phyloP scores from a whole-genome alignment of 148 eudicot species.

The Fagopyrum esculentum region DNA sequence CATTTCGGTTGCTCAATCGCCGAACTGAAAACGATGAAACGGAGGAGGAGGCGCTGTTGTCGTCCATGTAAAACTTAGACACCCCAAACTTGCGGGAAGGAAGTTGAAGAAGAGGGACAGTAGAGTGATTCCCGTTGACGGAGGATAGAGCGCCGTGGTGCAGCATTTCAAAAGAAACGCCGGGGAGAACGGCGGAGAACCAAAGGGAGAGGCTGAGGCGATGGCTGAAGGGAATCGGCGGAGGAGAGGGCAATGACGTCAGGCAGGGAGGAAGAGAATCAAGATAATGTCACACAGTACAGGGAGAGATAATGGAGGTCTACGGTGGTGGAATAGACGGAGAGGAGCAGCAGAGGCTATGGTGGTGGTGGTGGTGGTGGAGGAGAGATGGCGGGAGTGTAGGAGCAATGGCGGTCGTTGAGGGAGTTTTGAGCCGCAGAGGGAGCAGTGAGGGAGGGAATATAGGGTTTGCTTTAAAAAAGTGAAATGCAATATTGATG shows the following conservation, averaged over 20 bases:
- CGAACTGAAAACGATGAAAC: background rate
- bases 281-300: background rate
- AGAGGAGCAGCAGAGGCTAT: background rate
- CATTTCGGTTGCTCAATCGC: background rate
- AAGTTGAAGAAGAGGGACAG: background rate
- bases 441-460: background rate
- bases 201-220: too few relatives aligned
- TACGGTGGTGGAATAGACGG: background rate
- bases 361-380: background rate
- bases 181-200: background rate
- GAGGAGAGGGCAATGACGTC: background rate
- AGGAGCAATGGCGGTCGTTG: background rate
- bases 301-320: background rate
- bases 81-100: background rate
- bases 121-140: background rate
- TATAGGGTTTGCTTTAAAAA: background rate
- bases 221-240: background rate
- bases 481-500: too few relatives aligned
- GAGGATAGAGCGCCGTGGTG: conserved; percentile 16
- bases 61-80: background rate
- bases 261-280: background rate
- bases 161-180: conserved; percentile 9
- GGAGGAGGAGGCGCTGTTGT: background rate
- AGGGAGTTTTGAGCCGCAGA: background rate
- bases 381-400: background rate